Base-by-base conservation (phyloP, 2,329 filamentous ascomycete species). In the Fusarium pseudocircinatum region DNA sequence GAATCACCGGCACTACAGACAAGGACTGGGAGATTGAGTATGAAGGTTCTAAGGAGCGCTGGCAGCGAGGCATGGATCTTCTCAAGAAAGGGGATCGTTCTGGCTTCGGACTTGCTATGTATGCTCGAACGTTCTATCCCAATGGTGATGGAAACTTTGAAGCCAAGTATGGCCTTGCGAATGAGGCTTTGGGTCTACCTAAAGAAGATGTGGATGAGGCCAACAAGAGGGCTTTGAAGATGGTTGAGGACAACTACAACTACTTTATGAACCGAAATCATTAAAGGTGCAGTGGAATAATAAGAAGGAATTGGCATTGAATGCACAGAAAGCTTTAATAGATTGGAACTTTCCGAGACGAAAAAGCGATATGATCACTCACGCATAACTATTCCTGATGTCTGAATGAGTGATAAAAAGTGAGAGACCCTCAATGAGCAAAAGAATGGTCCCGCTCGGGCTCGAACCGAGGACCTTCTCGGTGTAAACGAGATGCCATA, bases 131-230 rank as follows among this genome's bases (percentile, higher is more conserved):
- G 2, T 93, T 92, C 74, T 88, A 81, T 63, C 82, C 84, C 1
- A 77, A 80, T 9, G 79, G 79, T 6, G 74, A 81, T 16, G 81
- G 86, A 11, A 83, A 85, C 69, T 85, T 86, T 63, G 82, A 79
- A 40, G 84, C 82, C 58, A 81, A 81, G 40, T 40, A 80, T 18
- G 78, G 77, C 2, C 63, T 81, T 20, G 78, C 72, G 6, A 93
- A 93, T 69, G 84, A 86, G 20, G 73, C 82, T 10, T 79, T 93
- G n/a, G 88, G 85, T 0, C 79, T 93, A 76, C 86, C 87, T 0
- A 81, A 87, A 69, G 91, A 92, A 79, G 84, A 86, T 47, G 70
- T 92, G 50, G 90, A 93, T 73, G 85, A 87, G 67, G 81, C 82
- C 30, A 93, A 87, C 0, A 84, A 82, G 78, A 78, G 78, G 30